Conservation (phyloP, 2,329 filamentous ascomycete species). For the Rhinocladiella similis region DNA sequence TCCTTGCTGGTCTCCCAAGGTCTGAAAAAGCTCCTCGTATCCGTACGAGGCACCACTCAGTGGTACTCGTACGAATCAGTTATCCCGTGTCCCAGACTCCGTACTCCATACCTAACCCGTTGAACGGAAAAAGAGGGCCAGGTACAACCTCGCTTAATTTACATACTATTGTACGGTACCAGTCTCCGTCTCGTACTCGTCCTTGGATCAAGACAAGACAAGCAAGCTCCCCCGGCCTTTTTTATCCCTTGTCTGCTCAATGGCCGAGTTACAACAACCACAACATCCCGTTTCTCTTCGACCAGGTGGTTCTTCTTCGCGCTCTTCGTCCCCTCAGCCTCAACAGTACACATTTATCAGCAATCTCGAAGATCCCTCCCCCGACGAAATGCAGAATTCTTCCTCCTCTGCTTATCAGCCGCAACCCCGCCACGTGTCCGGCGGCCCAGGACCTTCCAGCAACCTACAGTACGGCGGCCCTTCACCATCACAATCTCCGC, state of each 20-base stretch:
- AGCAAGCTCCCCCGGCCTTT: too few relatives aligned
- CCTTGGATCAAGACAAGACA: too few relatives aligned
- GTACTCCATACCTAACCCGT: background rate
- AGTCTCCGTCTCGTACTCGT: too few relatives aligned
- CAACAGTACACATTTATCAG: background rate
- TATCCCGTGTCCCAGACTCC: too few relatives aligned
- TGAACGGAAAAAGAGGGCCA: background rate
- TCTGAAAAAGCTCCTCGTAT: too few relatives aligned
- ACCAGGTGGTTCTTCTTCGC: constrained; percentile 25
- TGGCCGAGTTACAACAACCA: constrained; percentile 4
- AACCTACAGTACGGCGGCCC: background rate
- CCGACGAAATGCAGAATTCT: constrained; percentile 15
- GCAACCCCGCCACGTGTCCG: constrained; percentile 11
- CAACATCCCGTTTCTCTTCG: constrained; percentile 22
- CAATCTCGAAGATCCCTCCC: constrained; percentile 1
- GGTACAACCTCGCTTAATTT: constrained; percentile 1
- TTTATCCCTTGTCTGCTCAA: background rate
- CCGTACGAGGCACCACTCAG: too few relatives aligned
- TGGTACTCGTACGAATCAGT: too few relatives aligned
- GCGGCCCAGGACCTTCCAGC: constrained; percentile 1
- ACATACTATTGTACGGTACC: too few relatives aligned
- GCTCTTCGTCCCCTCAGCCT: constrained; percentile 21
- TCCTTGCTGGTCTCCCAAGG: too few relatives aligned
- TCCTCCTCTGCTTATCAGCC: background rate
- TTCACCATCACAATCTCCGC: constrained; percentile 15